Percentiles rank a stretch among this genome's conserved stretches.
Conservation (phyloP, 805 yeast species). For the Sugiyamaella qingdaonensis region DNA sequence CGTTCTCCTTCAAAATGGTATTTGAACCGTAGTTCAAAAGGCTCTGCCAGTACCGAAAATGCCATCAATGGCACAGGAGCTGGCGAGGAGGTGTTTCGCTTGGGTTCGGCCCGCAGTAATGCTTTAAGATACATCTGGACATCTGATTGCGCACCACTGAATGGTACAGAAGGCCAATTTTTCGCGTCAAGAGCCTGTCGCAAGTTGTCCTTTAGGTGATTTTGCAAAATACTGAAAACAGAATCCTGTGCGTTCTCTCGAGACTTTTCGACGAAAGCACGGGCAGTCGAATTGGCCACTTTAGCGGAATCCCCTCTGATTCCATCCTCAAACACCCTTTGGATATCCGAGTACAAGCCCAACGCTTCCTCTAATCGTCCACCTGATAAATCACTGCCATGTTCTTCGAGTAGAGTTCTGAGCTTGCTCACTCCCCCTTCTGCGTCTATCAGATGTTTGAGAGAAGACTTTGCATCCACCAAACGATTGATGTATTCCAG, state of each 20-base stretch:
- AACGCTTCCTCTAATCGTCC: not conserved
- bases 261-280: not conserved
- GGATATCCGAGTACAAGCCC: not conserved
- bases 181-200: not conserved
- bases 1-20: slow-evolving; percentile 56
- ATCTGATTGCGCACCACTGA: not conserved
- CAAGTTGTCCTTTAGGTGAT: not conserved
- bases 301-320: not conserved
- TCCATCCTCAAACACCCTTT: not conserved
- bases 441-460: not conserved
- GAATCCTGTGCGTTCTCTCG: not conserved
- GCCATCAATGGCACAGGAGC: slow-evolving; percentile 25
- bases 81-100: not conserved
- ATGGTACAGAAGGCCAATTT: not conserved
- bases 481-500: not conserved
- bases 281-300: not conserved
- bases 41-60: slow-evolving; percentile 42
- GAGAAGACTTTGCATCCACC: not conserved
- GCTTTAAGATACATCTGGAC: not conserved
- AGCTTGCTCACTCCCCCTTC: not conserved
- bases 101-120: not conserved
- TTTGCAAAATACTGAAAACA: not conserved
- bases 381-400: not conserved
- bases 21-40: slow-evolving; percentile 47
- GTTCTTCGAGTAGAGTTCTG: not conserved